Percentiles rank a stretch among this genome's conserved stretches.
Evolutionary conservation across 2,329 filamentous ascomycete genomes (phyloP).

Genomic region (Aspergillus oerlinghausenensis): DNA sequence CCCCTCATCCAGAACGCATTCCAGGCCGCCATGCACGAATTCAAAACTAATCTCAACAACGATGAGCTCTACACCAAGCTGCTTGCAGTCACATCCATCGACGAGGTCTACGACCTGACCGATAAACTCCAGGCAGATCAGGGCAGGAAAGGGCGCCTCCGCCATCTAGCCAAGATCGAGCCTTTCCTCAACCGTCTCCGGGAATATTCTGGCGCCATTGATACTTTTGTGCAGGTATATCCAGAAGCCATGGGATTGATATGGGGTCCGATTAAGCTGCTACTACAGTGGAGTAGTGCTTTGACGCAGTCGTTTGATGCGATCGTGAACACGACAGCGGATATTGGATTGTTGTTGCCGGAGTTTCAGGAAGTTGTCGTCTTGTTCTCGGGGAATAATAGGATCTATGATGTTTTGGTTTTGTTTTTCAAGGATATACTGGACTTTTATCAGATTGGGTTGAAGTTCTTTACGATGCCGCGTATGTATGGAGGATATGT

Average conservation of each 20-base stretch:
- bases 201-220: neutral
- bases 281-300: conserved; percentile 2
- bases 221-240: neutral
- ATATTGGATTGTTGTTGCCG: conserved; percentile 11
- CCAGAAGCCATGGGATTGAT: conserved; percentile 1
- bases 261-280: conserved; percentile 3
- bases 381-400: neutral
- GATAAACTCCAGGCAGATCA: conserved; percentile 1
- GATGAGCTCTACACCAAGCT: neutral
- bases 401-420: conserved; percentile 7
- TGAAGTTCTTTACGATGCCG: conserved; percentile 28
- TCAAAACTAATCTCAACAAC: conserved; percentile 1
- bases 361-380: conserved; percentile 1
- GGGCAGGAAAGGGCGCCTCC: neutral
- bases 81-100: neutral
- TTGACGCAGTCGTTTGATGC: conserved; percentile 1
- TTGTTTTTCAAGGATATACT: conserved; percentile 37
- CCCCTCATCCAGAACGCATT: neutral
- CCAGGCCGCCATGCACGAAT: conserved; percentile 1
- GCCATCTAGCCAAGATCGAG: conserved; percentile 1
- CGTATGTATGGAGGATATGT: conserved; percentile 11
- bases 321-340: conserved; percentile 1
- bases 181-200: conserved; percentile 1
- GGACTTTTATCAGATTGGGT: conserved; percentile 29
- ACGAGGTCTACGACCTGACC: conserved; percentile 3